phyloP scores from a whole-genome alignment of 73 alveolate species.

The Breviolum minutum region DNA sequence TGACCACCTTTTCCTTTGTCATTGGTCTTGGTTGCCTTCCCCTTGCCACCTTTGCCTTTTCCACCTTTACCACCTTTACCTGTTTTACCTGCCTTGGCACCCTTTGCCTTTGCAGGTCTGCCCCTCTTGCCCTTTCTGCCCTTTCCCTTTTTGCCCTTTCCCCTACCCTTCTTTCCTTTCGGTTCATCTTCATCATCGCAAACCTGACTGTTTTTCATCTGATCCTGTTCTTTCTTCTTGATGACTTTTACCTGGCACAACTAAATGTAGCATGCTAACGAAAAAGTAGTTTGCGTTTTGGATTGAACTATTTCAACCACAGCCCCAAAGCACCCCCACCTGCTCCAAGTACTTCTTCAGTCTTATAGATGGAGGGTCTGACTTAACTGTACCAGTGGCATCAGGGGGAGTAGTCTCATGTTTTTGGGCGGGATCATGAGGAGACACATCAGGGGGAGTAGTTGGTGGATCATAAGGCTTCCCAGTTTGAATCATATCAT shows the following conservation, averaged over 20 bases:
- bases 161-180: background rate
- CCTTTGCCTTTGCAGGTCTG: background rate
- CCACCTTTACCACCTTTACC: background rate
- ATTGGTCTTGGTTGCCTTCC: background rate
- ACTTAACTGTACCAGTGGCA: no score
- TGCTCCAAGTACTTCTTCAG: background rate
- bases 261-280: background rate
- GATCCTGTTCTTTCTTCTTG: slow-evolving; percentile 4
- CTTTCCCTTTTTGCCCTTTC: background rate
- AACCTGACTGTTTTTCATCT: background rate
- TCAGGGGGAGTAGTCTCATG: background rate
- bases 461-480: background rate
- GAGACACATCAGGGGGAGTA: background rate
- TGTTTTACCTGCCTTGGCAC: background rate
- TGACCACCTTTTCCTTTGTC: background rate
- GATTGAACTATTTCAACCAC: background rate
- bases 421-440: background rate
- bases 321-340: background rate
- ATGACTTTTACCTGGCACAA: background rate
- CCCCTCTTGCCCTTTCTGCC: background rate
- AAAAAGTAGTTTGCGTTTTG: background rate
- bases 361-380: background rate
- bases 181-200: background rate
- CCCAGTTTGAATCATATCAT: background rate
- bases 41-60: background rate